Evolutionary conservation across 768 basidiomycete genomes (phyloP).

Genomic region (Hericium rajendrae): DNA sequence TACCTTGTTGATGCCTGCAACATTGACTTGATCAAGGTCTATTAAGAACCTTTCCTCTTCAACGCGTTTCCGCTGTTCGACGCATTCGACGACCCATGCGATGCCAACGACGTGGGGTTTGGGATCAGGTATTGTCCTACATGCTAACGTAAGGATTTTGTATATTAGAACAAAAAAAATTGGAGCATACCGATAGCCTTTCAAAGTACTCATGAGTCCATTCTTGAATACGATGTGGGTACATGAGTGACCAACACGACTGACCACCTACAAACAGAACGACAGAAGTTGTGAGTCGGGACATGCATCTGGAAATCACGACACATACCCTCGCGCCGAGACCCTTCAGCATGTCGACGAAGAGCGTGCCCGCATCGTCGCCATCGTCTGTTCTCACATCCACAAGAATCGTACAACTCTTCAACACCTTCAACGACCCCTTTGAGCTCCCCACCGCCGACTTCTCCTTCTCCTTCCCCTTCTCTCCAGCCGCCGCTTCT

Average conservation of each 20-base stretch:
- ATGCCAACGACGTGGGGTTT: conserved; percentile 74
- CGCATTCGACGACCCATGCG: conserved; percentile 85
- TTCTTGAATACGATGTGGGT: conserved; percentile 86
- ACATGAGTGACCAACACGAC: conserved; percentile 59
- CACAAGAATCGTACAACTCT: conserved; percentile 73
- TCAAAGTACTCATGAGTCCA: conserved; percentile 64
- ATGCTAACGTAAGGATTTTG: background rate
- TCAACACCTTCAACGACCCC: conserved; percentile 42
- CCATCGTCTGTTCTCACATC: conserved; percentile 70
- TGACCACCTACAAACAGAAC: conserved; percentile 36
- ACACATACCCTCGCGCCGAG: conserved; percentile 70
- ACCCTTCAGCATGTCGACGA: conserved; percentile 72
- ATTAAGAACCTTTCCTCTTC: conserved; percentile 61
- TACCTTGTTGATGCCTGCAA: conserved; percentile 59
- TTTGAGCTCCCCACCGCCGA: conserved; percentile 5
- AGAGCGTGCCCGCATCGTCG: conserved; percentile 72
- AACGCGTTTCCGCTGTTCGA: conserved; percentile 51
- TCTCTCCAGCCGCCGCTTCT: background rate
- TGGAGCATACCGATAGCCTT: conserved; percentile 50
- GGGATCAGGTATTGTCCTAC: conserved; percentile 52
- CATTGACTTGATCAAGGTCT: conserved; percentile 46
- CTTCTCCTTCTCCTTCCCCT: conserved; percentile 2
- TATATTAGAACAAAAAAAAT: background rate
- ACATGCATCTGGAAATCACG: background rate
- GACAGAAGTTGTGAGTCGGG: background rate